Evolutionary conservation across 257 asterid species (phyloP).

Genomic region (Nicotiana obtusifolia): DNA sequence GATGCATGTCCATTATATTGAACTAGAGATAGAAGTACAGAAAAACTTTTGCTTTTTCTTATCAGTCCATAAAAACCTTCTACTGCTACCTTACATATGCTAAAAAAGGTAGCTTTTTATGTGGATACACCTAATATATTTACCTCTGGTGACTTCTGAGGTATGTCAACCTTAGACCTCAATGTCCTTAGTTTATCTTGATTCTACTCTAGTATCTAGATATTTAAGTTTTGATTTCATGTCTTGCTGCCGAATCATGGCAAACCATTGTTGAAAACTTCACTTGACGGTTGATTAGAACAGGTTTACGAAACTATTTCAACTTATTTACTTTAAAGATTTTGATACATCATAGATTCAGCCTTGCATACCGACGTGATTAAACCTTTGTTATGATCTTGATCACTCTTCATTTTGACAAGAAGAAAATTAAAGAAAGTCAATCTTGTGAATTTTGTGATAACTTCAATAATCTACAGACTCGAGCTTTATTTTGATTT

Average conservation of each 20-base stretch:
- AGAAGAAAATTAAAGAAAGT: background rate
- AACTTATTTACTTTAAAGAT: background rate
- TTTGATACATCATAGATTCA: background rate
- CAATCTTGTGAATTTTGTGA: background rate
- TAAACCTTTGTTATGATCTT: background rate
- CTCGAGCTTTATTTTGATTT: background rate
- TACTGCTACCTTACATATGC: background rate
- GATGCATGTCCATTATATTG: background rate
- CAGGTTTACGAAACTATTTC: background rate
- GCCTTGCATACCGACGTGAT: background rate
- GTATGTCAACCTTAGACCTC: background rate
- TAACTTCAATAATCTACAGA: background rate
- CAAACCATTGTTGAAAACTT: background rate
- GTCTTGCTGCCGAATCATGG: background rate
- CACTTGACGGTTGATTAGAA: background rate
- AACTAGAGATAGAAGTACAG: background rate
- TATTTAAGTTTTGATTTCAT: background rate
- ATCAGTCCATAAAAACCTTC: background rate
- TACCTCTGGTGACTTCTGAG: background rate
- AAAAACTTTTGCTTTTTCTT: no score
- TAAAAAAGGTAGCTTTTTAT: background rate
- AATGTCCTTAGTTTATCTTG: background rate
- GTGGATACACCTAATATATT: background rate
- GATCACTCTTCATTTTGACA: background rate
- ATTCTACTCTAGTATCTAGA: background rate